Evolutionary conservation across 2,329 filamentous ascomycete species (phyloP), one percentile per base, ranked within the genome.

Genomic region (Colletotrichum zoysiae): DNA sequence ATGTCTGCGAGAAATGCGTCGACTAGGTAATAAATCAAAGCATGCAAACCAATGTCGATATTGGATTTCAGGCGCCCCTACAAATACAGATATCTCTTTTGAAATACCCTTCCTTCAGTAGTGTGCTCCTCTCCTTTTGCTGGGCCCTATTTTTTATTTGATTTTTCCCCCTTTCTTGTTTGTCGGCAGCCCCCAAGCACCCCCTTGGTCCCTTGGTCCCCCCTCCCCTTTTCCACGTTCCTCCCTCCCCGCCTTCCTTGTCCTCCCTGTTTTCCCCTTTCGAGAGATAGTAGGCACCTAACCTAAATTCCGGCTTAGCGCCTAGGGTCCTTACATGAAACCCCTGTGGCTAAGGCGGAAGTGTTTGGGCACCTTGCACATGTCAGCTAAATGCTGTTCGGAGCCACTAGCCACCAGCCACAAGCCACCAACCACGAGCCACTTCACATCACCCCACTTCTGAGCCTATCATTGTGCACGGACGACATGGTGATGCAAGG

Each of bases 401-500:
- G 11, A 11, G 35, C 16, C 67, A 70, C 64, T 55, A 74, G 73
- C 76, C 74, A 75, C 76, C 61, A 23, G 16, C 42, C 51, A 35
- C 30, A 26, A 26, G 26, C 26, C 74, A 75, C 76, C 61, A 26
- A 14, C 42, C 53, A 56, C 9, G 5, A 2, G 7, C 35, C 33
- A 56, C 11, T 11, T 2, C 7, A 20, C 33, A n/a, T 65, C 55
- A n/a, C 67, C 55, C 50, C 58, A 59, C 20, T 53, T 61, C 26
- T 12, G 38, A 48, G n/a, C 20, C 16, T 51, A 55, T 53, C 65
- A 51, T 62, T 18, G 51, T 56, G 65, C 60, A 57, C 26, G 51
- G 53, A 58, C 46, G 53, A 51, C 44, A 59, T 20, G 58, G 30
- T 26, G 51, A 66, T 76, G 74, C 75, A 75, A 77, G 74, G 77